Conservation (phyloP, 2,329 filamentous ascomycete genomes). For the Sclerotinia spermophila region DNA sequence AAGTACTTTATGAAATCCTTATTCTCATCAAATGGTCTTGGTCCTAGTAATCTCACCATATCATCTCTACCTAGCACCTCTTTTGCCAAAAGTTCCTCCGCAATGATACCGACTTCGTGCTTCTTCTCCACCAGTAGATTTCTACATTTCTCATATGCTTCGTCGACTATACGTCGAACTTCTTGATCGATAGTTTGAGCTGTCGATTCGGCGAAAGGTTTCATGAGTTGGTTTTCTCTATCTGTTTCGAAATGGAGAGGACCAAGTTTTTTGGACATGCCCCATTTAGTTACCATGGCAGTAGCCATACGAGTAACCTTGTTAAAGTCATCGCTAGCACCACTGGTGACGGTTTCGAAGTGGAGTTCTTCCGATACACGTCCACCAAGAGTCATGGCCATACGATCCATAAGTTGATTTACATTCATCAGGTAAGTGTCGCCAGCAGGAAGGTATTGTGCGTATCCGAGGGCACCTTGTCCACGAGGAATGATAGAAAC, state of each 20-base stretch:
- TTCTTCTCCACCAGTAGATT: constrained; percentile 82
- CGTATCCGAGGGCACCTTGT: constrained; percentile 89
- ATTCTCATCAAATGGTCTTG: constrained; percentile 73
- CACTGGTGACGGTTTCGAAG: constrained; percentile 93
- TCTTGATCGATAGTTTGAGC: constrained; percentile 89
- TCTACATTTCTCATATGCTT: constrained; percentile 88
- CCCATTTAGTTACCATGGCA: constrained; percentile 98
- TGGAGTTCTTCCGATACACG: constrained; percentile 94
- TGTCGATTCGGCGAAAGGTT: constrained; percentile 94
- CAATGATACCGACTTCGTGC: constrained; percentile 80
- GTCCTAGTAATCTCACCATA: constrained; percentile 82
- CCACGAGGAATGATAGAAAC: constrained; percentile 98
- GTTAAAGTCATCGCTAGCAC: constrained; percentile 95
- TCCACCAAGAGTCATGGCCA: constrained; percentile 98
- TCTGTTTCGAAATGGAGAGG: constrained; percentile 82
- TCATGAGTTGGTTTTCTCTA: constrained; percentile 76
- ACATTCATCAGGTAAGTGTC: constrained; percentile 96
- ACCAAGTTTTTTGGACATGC: constrained; percentile 93
- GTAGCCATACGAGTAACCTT: constrained; percentile 96
- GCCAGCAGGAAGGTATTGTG: constrained; percentile 87
- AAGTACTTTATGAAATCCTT: constrained; percentile 97
- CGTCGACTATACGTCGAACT: constrained; percentile 85
- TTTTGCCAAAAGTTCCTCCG: constrained; percentile 88
- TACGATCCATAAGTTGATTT: constrained; percentile 95
- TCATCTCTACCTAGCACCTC: constrained; percentile 90